These are phyloP conservation scores for Smallanthus sonchifolius DNA, from an alignment of 129 eudicot species.

Conservation along the genomic window DNA sequence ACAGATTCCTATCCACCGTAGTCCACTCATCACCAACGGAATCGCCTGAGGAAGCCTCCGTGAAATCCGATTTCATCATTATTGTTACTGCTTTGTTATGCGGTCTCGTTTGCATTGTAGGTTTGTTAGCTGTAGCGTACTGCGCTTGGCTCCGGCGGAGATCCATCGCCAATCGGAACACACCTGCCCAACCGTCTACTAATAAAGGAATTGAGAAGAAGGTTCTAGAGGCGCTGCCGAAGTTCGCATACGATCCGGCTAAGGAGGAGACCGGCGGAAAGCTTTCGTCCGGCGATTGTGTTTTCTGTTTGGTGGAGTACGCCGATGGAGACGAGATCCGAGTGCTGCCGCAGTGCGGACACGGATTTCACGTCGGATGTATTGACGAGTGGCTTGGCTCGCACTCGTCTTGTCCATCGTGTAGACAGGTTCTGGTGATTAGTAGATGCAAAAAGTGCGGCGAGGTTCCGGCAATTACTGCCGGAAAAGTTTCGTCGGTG, in stretches of 20 bases:
- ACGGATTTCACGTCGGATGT: conserved; percentile 64
- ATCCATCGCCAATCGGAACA: background rate
- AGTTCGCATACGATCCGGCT: conserved; percentile 18
- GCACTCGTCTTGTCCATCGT: conserved; percentile 81
- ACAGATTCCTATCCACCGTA: conserved; percentile 27
- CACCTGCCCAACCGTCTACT: conserved; percentile 12
- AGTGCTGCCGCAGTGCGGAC: conserved; percentile 71
- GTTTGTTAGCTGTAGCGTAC: conserved; percentile 48
- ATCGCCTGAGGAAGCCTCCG: conserved; percentile 30
- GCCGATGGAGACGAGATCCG: conserved; percentile 64
- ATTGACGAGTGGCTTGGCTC: conserved; percentile 69
- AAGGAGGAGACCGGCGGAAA: conserved; percentile 6
- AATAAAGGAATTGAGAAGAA: conserved; percentile 52
- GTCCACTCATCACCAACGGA: conserved; percentile 33
- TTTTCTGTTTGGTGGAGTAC: conserved; percentile 71
- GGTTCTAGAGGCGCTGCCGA: conserved; percentile 42
- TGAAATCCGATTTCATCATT: conserved; percentile 53
- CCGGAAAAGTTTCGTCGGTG: conserved; percentile 10
- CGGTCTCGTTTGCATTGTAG: conserved; percentile 49
- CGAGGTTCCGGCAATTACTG: conserved; percentile 26
- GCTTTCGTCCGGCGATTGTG: conserved; percentile 42
- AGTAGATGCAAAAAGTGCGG: conserved; percentile 59
- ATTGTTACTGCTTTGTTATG: conserved; percentile 57
- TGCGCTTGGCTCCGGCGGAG: conserved; percentile 56
- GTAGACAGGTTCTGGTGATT: conserved; percentile 51